Conservation (phyloP, 352 stramenopile species). For the Phytophthora litchii region DNA sequence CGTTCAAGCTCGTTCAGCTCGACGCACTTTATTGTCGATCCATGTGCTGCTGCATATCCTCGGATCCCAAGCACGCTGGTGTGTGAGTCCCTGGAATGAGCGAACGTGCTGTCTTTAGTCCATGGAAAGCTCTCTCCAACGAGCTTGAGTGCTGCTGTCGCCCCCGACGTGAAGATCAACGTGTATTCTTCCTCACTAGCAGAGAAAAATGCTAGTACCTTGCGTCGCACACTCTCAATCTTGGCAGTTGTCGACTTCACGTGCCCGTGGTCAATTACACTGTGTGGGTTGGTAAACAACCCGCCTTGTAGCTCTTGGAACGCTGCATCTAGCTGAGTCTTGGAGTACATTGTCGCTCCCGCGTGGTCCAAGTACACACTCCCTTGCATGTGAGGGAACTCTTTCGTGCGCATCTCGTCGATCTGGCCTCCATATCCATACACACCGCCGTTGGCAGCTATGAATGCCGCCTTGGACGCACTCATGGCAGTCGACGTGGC, state of each 20-base stretch:
- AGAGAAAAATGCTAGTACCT: conserved; percentile 74
- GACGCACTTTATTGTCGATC: conserved; percentile 39
- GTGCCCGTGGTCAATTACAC: conserved; percentile 23
- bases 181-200: conserved; percentile 73
- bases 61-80: conserved; percentile 78
- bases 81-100: conserved; percentile 69
- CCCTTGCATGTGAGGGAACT: conserved; percentile 53
- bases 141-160: conserved; percentile 82
- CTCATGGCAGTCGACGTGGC: conserved; percentile 7
- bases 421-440: conserved; percentile 45
- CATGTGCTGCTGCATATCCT: conserved; percentile 40
- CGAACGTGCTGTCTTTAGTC: conserved; percentile 53
- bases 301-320: conserved; percentile 56
- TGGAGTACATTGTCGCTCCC: conserved; percentile 79
- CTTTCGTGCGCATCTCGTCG: conserved; percentile 46
- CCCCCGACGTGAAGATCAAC: conserved; percentile 86
- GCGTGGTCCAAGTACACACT: conserved; percentile 87
- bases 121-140: conserved; percentile 86
- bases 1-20: conserved; percentile 46
- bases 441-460: conserved; percentile 27
- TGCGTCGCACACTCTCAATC: conserved; percentile 51
- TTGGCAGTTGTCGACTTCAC: conserved; percentile 47
- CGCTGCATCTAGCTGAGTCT: conserved; percentile 58
- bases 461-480: conserved; percentile 32
- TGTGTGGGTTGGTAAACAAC: conserved; percentile 77